phyloP scores from a whole-genome alignment of 495 filamentous ascomycete genomes.

The Penicillium soppii region DNA sequence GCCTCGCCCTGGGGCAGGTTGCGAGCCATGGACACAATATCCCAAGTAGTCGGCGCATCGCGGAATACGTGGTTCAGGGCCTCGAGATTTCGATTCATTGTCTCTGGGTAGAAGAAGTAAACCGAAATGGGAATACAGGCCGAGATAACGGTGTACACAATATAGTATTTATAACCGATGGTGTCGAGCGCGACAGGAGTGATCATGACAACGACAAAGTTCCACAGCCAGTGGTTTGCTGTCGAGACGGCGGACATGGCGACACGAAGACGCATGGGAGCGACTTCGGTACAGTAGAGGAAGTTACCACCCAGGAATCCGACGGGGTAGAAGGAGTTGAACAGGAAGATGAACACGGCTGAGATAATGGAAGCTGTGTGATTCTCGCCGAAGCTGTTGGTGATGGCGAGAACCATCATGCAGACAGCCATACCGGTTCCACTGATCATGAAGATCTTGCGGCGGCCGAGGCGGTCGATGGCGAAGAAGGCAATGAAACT shows the following conservation, averaged over 20 bases:
- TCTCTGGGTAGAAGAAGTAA: conserved; percentile 66
- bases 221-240: conserved; percentile 51
- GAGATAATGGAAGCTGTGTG: conserved; percentile 31
- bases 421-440: conserved; percentile 42
- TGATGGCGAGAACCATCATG: conserved; percentile 41
- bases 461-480: conserved; percentile 49
- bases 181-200: conserved; percentile 53
- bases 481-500: conserved; percentile 43
- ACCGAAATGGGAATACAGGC: conserved; percentile 39
- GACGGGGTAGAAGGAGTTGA: conserved; percentile 54
- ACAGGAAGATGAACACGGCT: conserved; percentile 55
- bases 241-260: conserved; percentile 52
- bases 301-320: conserved; percentile 57
- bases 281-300: conserved; percentile 56
- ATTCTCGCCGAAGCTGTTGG: conserved; percentile 36
- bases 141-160: conserved; percentile 48
- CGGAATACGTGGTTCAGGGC: conserved; percentile 20
- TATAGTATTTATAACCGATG: conserved; percentile 54
- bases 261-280: conserved; percentile 48
- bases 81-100: conserved; percentile 27
- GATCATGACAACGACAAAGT: conserved; percentile 52
- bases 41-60: conserved; percentile 14
- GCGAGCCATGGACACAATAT: conserved; percentile 24
- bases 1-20: conserved; percentile 21
- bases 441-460: conserved; percentile 46